phyloP scores from a whole-genome alignment of 148 eudicot species.

The Fagopyrum homotropicum region DNA sequence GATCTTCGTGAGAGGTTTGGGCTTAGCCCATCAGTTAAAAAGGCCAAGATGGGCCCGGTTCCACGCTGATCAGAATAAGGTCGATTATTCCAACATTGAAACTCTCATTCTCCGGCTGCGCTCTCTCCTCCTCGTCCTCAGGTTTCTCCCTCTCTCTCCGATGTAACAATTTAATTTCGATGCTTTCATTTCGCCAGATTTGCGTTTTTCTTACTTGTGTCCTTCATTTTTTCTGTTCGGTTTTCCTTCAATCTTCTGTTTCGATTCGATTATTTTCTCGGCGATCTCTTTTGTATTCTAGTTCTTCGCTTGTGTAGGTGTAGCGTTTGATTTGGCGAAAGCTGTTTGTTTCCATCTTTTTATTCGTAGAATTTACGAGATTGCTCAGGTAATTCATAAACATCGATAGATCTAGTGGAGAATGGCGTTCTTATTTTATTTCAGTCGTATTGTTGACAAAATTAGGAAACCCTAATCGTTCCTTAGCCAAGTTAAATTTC shows the following conservation, averaged over 20 bases:
- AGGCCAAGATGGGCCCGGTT: background rate
- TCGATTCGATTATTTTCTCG: background rate
- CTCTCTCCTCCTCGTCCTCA: background rate
- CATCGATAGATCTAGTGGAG: background rate
- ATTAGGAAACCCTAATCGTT: background rate
- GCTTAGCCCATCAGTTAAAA: background rate
- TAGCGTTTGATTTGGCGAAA: background rate
- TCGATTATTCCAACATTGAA: background rate
- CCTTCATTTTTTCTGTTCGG: background rate
- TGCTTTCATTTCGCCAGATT: background rate
- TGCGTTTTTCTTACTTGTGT: background rate
- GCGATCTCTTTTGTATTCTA: background rate
- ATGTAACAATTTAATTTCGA: background rate
- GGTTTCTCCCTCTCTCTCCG: background rate
- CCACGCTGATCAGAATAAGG: background rate
- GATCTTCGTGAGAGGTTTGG: too few species aligned
- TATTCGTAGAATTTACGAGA: background rate
- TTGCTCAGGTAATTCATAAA: background rate
- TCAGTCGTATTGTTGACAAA: background rate
- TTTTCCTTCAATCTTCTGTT: background rate
- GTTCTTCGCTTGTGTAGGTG: background rate
- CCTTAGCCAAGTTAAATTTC: background rate
- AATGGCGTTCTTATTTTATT: background rate
- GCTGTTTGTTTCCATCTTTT: background rate
- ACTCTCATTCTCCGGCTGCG: constrained; percentile 6